These are phyloP conservation scores for Byssochlamys sp. DNA, from an alignment of 2,329 filamentous ascomycete species.

Conservation along the genomic window DNA sequence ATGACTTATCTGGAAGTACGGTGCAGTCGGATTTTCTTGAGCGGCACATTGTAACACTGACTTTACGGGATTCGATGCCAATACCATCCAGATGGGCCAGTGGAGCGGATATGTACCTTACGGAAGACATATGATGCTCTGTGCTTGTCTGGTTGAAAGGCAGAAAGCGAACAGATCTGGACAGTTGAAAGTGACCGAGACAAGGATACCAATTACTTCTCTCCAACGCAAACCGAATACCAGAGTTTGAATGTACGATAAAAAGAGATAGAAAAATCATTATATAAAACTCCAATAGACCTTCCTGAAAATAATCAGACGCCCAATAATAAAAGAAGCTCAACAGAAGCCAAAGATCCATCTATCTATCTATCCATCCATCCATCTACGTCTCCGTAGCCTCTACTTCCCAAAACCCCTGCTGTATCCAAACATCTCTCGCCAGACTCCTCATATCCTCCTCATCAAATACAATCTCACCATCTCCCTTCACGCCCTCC, in stretches of 20 bases:
- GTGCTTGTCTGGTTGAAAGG: too few species aligned
- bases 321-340: neutral
- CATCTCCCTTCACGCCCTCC: neutral
- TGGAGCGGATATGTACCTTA: too few species aligned
- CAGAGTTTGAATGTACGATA: neutral
- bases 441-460: neutral
- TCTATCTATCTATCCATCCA: too few species aligned
- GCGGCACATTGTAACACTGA: too few species aligned
- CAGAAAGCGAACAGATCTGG: too few species aligned
- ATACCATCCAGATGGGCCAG: too few species aligned
- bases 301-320: neutral
- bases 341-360: neutral
- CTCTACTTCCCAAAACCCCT: neutral
- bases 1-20: too few species aligned
- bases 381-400: neutral
- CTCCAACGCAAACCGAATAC: neutral
- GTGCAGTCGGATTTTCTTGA: too few species aligned
- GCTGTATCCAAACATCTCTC: neutral
- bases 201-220: neutral
- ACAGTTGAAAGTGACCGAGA: neutral
- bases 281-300: neutral
- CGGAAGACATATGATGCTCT: too few species aligned
- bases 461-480: neutral
- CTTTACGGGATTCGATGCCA: too few species aligned
- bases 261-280: neutral